Base-by-base conservation (phyloP, 805 yeast species). In the Alloascoidea africana region DNA sequence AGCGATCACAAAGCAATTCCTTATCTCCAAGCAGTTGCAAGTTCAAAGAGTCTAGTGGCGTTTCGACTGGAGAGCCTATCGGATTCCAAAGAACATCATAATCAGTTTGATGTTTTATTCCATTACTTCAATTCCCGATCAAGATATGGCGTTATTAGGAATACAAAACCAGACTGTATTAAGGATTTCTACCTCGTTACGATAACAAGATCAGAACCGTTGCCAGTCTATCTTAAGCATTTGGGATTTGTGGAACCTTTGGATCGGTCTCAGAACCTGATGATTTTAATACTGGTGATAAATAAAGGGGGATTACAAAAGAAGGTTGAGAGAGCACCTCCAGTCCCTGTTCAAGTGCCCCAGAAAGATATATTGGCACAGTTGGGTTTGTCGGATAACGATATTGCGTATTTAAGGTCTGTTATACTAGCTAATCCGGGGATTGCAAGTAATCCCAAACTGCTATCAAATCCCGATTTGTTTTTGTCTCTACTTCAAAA, bases 151-250 rank as follows among this genome's bases (percentile, higher is more conserved):
- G 77, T 72, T 14, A 53, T 72, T 32, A 64, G 66, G 3, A 58
- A 54, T 4, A 58, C 30, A 23, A 23, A 57, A 38, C 73, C 73
- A 1, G 39, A 47, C 5, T 66, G 63, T 49, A 67, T 68, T 23
- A 72, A 71, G 46, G 78, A 71, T 51, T 55, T 69, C 6, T 72
- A 72, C 45, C 40, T 72, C 40, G 49, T 68, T 34, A 59, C 66
- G 1, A 43, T 60, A 23, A 8, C 30, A 8, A 23, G 13, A 23
- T 23, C 30, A 23, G 30, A 23, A 23, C 8, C 8, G n/a, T 23
- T 23, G n/a, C 30, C 30, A 8, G 8, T n/a, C n/a, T 23, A 23
- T 23, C n/a, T 23, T 8, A 23, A 23, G 8, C n/a, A 8, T 23
- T 23, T 23, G n/a, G 13, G n/a, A 8, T 23, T 23, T 23, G n/a